Percentiles rank a stretch among this genome's conserved stretches.
Evolutionary conservation across 202 grass and related monocot genomes (phyloP).

Genomic region (Brachypodium distachyon): DNA sequence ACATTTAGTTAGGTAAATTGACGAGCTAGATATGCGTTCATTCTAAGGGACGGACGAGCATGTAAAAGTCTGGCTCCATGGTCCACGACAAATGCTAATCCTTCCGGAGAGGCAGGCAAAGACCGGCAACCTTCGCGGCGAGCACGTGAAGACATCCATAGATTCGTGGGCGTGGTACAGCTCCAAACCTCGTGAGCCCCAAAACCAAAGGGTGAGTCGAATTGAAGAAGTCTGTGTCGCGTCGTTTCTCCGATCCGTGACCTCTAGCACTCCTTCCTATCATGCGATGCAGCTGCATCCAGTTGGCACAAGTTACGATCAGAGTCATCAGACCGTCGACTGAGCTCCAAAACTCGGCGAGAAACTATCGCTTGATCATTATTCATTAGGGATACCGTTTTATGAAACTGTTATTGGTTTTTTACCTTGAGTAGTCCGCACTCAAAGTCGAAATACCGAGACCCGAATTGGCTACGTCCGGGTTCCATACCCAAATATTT

Average conservation of each 20-base stretch:
- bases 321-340: neutral
- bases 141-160: neutral
- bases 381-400: neutral
- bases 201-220: neutral
- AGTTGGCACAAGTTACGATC: neutral
- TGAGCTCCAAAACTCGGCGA: neutral
- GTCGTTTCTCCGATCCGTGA: neutral
- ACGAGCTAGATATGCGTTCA: too few relatives aligned
- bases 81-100: too few relatives aligned
- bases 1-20: too few relatives aligned
- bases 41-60: too few relatives aligned
- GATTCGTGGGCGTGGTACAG: neutral
- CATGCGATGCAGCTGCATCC: neutral
- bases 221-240: neutral
- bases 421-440: neutral
- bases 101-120: too few relatives aligned
- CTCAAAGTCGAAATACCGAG: neutral
- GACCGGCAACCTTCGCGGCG: neutral
- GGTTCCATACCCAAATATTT: neutral
- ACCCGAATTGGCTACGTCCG: neutral
- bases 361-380: neutral
- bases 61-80: too few relatives aligned
- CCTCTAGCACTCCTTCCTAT: too few relatives aligned
- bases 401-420: neutral
- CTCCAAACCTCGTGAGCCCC: neutral